These are phyloP conservation scores for Nepenthes mirabilis DNA, from an alignment of 148 eudicot species.

Conservation along the genomic window DNA sequence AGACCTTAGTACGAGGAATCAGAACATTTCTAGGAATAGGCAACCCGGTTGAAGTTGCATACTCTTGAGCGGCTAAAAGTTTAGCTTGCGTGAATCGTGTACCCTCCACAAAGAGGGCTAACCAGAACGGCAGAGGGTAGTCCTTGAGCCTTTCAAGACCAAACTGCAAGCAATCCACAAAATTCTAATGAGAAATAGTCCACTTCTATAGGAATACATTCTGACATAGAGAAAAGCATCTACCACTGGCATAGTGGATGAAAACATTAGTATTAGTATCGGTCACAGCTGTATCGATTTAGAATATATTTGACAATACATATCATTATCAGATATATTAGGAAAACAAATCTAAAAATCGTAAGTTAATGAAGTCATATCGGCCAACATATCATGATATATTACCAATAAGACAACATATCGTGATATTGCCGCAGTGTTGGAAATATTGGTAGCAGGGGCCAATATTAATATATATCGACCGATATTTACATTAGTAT, in stretches of 20 bases:
- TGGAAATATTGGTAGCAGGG: no score
- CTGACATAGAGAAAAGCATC: no score
- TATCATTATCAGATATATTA: no score
- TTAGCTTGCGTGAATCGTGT: constrained; percentile 88
- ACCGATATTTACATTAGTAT: no score
- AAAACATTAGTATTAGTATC: no score
- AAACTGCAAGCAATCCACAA: constrained; percentile 31
- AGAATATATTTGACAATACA: background rate
- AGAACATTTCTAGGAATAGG: constrained; percentile 83
- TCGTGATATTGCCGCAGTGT: background rate
- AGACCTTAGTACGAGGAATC: constrained; percentile 91
- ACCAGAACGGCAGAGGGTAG: constrained; percentile 86
- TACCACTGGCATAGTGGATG: no score
- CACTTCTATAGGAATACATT: no score
- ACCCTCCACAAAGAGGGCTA: constrained; percentile 96
- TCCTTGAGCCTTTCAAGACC: constrained; percentile 70
- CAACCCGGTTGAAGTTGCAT: constrained; percentile 69
- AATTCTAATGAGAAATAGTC: constrained; percentile 8
- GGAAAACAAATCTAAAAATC: no score
- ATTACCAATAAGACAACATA: background rate
- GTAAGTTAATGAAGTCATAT: no score
- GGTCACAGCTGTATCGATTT: no score
- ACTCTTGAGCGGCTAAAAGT: constrained; percentile 93
- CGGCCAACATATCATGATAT: no score
- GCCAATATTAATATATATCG: no score